Evolutionary conservation across 768 basidiomycete genomes (phyloP), one percentile per base, ranked within the genome.

Genomic region (Postia placenta): DNA sequence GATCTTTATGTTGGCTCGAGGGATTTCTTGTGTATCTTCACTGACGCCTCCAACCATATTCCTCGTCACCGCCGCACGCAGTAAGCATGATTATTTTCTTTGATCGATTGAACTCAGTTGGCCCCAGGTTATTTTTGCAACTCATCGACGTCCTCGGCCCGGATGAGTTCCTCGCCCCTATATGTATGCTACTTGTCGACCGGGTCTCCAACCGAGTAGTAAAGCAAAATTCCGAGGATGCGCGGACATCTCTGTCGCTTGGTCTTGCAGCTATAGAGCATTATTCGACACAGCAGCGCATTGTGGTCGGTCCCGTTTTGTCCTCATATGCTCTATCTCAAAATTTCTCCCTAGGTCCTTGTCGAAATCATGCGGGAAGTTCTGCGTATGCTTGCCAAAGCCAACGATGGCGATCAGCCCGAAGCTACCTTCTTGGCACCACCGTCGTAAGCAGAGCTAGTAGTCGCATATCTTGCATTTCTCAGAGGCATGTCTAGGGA

Each of bases 31-130:
- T 82, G 81, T 11, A 84, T 96, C 39, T 98, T 99, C 68, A 91
- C 92, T 0, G 94, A 96, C 63, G 95, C 96, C 11, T 81, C 87
- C 3, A 83, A 80, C 49, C 89, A 97, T 58, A 80, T 99, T 49
- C 96, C 96, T 14, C 83, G 89, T 3, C 95, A 99, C 66, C 84
- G 96, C 20, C 86, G 92, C 39, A 83, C 87, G 48, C 86, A 85
- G 92, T 94, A 7, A 25, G 81, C n/a, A n/a, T n/a, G n/a, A n/a
- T n/a, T 69, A 15, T 46, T 55, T 25, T 26, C 26, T n/a, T 25
- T 7, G 7, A 33, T 33, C n/a, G n/a, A n/a, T 33, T 7, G 23
- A 40, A 20, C 51, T 63, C 20, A 12, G 22, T 22, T 23, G 6
- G 1, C 9, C 4, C 4, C 52, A 94, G 92, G 48, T 95, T 99